These are phyloP conservation scores for Coffea humblotiana DNA, from an alignment of 305 asterid genomes.

Conservation along the genomic window DNA sequence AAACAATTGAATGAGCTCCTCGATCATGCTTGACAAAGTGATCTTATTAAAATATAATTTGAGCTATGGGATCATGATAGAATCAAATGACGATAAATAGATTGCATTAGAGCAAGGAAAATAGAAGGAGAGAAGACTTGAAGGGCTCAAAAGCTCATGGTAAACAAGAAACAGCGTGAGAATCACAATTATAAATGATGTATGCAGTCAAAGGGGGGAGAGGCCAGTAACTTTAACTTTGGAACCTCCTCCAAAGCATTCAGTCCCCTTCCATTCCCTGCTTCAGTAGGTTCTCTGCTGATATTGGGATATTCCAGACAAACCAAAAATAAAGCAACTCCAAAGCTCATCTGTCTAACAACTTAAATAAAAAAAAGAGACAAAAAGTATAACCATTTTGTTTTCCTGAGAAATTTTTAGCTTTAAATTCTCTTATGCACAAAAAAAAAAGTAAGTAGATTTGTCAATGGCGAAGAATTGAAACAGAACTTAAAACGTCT, in stretches of 20 bases:
- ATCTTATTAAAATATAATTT: neutral
- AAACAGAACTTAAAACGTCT: no score
- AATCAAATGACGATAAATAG: neutral
- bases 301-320: neutral
- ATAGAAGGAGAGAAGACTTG: neutral
- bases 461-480: neutral
- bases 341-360: neutral
- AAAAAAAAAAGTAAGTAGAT: neutral
- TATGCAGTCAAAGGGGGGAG: neutral
- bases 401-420: neutral
- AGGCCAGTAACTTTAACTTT: neutral
- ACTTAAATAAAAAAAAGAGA: neutral
- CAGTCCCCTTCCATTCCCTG: neutral
- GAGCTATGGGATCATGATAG: neutral
- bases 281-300: neutral
- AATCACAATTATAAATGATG: neutral
- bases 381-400: neutral
- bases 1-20: neutral
- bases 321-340: neutral
- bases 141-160: neutral
- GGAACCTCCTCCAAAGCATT: neutral
- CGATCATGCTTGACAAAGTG: neutral
- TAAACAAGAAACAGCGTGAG: neutral
- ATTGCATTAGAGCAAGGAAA: neutral
- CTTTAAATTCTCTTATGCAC: neutral